A percentile compares a stretch with the other conserved stretches of the same genome.
Conservation (phyloP, 1,284 basidiomycete genomes). For the Papiliotrema fonsecae region DNA sequence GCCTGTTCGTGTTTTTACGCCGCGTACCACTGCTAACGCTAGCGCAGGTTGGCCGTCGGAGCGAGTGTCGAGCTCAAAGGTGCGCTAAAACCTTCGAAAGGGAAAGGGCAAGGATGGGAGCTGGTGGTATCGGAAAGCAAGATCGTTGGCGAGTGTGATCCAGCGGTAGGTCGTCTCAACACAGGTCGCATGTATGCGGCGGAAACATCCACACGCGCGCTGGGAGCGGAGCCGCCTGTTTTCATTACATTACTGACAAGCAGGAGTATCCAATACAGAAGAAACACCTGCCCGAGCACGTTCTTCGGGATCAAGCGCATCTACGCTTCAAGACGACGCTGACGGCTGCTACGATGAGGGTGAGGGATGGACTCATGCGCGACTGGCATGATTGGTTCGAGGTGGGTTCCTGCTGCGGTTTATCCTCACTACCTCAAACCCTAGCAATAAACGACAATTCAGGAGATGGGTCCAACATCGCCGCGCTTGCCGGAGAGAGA, state of each 20-base stretch:
- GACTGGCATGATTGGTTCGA: conserved; percentile 63
- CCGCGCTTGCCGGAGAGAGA: too few relatives aligned
- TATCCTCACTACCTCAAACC: too few relatives aligned
- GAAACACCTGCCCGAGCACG: conserved; percentile 65
- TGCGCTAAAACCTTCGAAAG: conserved; percentile 60
- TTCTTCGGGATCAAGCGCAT: conserved; percentile 76
- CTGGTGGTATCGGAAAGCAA: conserved; percentile 63
- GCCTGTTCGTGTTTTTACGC: neutral
- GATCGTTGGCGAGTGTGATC: conserved; percentile 69
- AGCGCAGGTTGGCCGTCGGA: conserved; percentile 49
- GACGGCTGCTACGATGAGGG: conserved; percentile 66
- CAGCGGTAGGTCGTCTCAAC: conserved; percentile 56
- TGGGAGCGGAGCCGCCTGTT: too few relatives aligned
- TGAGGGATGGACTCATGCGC: conserved; percentile 59
- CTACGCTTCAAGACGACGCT: conserved; percentile 70
- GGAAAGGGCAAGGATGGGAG: conserved; percentile 67
- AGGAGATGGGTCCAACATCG: too few relatives aligned
- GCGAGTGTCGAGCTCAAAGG: conserved; percentile 66
- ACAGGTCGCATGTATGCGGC: too few relatives aligned
- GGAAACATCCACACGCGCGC: too few relatives aligned
- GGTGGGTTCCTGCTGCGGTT: conserved; percentile 49
- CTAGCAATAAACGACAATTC: too few relatives aligned
- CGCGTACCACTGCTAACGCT: neutral
- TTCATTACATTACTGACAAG: neutral
- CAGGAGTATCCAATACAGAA: conserved; percentile 84